A percentile compares a stretch with the other conserved stretches of the same genome.
Evolutionary conservation across 768 basidiomycete species (phyloP).

Genomic region (Jaapia argillacea): DNA sequence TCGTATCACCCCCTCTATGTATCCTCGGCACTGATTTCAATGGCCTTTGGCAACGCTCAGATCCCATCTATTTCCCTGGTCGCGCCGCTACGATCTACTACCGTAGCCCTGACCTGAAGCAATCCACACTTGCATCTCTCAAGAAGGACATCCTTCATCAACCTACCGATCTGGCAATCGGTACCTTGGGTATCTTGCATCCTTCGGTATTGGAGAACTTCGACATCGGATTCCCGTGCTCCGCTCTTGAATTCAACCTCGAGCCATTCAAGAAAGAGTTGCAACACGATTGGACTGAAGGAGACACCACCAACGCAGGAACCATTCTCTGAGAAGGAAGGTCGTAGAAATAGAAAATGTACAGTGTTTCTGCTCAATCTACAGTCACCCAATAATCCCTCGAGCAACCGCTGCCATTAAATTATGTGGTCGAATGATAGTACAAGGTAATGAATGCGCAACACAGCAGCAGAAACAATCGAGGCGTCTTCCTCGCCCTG

Average conservation of each 20-base stretch:
- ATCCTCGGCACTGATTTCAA: not conserved
- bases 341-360: not conserved
- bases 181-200: constrained; percentile 88
- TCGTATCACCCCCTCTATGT: constrained; percentile 1
- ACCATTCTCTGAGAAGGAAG: no score
- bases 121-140: constrained; percentile 20
- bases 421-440: no score
- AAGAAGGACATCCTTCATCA: constrained; percentile 34
- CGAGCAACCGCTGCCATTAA: no score
- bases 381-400: no score
- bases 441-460: no score
- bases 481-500: no score
- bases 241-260: constrained; percentile 86
- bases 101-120: constrained; percentile 40
- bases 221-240: constrained; percentile 92
- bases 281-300: constrained; percentile 46
- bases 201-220: constrained; percentile 88
- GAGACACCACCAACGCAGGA: constrained; percentile 17
- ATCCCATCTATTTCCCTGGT: constrained; percentile 91
- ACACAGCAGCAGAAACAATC: no score
- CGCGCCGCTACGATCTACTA: constrained; percentile 90
- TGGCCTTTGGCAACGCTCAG: constrained; percentile 27
- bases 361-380: not conserved
- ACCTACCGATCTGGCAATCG: constrained; percentile 62
- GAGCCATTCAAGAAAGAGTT: constrained; percentile 86